A percentile compares a stretch with the other conserved stretches of the same genome.
phyloP scores from a whole-genome alignment of 2,329 filamentous ascomycete species.

The Didymosphaeria variabile region DNA sequence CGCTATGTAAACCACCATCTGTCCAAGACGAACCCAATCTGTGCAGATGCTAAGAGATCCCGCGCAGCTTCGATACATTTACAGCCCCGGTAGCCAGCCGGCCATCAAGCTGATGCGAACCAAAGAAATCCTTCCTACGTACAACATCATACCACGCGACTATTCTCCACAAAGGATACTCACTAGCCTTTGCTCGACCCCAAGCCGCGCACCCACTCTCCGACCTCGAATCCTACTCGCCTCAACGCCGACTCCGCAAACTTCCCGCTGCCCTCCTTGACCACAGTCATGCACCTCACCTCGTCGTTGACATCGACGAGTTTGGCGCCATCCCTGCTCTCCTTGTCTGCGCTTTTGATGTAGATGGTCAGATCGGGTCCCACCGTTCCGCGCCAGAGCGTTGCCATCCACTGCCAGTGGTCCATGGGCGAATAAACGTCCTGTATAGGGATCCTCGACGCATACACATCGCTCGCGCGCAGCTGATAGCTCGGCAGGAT shows the following conservation, averaged over 20 bases:
- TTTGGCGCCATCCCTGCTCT: constrained; percentile 43
- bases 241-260: constrained; percentile 66
- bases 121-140: not conserved
- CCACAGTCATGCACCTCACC: constrained; percentile 51
- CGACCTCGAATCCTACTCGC: constrained; percentile 84
- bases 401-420: constrained; percentile 98
- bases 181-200: constrained; percentile 15
- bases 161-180: not conserved
- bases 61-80: not conserved
- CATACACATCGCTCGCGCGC: constrained; percentile 78
- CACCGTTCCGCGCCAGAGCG: constrained; percentile 86
- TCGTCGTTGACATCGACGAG: constrained; percentile 54
- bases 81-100: not conserved
- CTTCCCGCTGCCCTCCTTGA: constrained; percentile 40
- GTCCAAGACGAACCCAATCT: not conserved
- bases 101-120: not conserved
- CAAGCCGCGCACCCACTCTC: constrained; percentile 73
- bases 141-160: not conserved
- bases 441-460: constrained; percentile 75
- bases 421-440: constrained; percentile 84
- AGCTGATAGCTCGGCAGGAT: constrained; percentile 83
- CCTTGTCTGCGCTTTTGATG: constrained; percentile 54
- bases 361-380: constrained; percentile 83
- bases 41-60: not conserved
- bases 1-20: constrained; percentile 1